Conservation (phyloP, 495 filamentous ascomycete species). For the Hyphodiscus hymeniophilus region DNA sequence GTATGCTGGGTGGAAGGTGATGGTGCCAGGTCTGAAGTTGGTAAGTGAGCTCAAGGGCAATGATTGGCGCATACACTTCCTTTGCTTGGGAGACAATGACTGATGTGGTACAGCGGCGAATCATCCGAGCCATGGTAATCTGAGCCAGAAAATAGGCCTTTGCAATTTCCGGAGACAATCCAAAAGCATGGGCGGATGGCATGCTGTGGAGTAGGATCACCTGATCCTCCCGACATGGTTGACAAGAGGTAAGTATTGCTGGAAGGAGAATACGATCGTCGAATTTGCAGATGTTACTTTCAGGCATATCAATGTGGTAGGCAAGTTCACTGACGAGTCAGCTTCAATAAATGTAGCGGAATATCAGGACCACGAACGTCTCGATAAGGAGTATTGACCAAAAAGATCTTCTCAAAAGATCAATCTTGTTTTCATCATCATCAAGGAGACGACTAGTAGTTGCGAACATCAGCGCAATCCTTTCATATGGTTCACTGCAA, state of each 20-base stretch:
- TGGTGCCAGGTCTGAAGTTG: slow-evolving; percentile 13
- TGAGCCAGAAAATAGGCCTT: slow-evolving; percentile 13
- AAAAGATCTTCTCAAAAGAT: slow-evolving; percentile 7
- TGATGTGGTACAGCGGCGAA: slow-evolving; percentile 11
- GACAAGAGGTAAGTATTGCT: slow-evolving; percentile 1
- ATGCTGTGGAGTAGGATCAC: neutral
- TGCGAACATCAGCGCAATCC: neutral
- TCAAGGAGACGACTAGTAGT: neutral
- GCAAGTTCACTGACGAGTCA: slow-evolving; percentile 1
- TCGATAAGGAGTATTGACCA: slow-evolving; percentile 14
- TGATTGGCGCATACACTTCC: slow-evolving; percentile 7
- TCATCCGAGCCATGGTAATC: slow-evolving; percentile 12
- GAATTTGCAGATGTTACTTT: slow-evolving; percentile 16
- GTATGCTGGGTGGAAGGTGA: slow-evolving; percentile 6
- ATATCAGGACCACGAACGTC: slow-evolving; percentile 1
- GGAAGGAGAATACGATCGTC: slow-evolving; percentile 15
- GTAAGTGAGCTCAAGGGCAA: slow-evolving; percentile 7
- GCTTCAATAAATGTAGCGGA: too few species aligned
- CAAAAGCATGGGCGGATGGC: neutral
- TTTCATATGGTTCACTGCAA: neutral
- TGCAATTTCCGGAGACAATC: neutral
- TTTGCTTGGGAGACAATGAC: slow-evolving; percentile 4
- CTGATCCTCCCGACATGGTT: slow-evolving; percentile 8
- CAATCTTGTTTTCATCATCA: neutral
- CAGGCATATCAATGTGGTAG: slow-evolving; percentile 15